Evolutionary conservation across 1,284 basidiomycete genomes (phyloP).

Genomic region (Macrocystidia cucumis): DNA sequence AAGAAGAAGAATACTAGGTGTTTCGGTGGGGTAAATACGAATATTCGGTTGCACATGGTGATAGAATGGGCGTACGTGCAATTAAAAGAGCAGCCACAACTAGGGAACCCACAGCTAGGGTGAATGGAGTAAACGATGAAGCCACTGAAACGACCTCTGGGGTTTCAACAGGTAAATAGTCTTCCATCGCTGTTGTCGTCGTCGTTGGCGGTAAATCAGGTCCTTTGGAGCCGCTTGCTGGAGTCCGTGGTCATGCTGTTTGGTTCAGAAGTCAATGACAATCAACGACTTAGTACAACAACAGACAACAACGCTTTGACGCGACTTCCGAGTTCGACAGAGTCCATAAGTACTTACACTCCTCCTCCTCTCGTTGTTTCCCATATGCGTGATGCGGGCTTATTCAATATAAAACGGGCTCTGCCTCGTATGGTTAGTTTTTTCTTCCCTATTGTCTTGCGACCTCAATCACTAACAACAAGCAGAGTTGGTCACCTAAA

Average conservation of each 20-base stretch:
- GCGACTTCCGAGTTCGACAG: too few relatives aligned
- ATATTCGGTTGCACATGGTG: constrained; percentile 3
- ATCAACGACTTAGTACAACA: too few relatives aligned
- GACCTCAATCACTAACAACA: not conserved
- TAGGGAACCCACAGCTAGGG: constrained; percentile 18
- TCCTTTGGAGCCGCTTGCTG: constrained; percentile 1
- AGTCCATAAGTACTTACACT: too few relatives aligned
- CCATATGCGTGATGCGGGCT: constrained; percentile 37
- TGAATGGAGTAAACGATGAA: constrained; percentile 17
- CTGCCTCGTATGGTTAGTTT: constrained; percentile 41
- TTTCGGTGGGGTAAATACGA: not conserved
- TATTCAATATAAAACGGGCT: constrained; percentile 33
- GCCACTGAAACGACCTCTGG: constrained; percentile 19
- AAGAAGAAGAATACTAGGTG: constrained; percentile 31
- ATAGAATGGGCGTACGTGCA: constrained; percentile 18
- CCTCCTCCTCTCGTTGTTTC: constrained; percentile 3
- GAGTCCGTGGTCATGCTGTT: constrained; percentile 6
- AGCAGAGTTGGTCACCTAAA: constrained; percentile 72
- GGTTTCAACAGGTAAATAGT: constrained; percentile 11
- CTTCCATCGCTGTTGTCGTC: constrained; percentile 4
- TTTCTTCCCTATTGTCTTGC: not conserved
- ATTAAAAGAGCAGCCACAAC: constrained; percentile 23
- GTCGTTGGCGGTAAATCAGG: not conserved
- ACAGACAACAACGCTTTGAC: too few relatives aligned
- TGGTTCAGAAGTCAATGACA: constrained; percentile 5